phyloP scores from a whole-genome alignment of 2,329 filamentous ascomycete genomes.

The Lachnellula cervina region DNA sequence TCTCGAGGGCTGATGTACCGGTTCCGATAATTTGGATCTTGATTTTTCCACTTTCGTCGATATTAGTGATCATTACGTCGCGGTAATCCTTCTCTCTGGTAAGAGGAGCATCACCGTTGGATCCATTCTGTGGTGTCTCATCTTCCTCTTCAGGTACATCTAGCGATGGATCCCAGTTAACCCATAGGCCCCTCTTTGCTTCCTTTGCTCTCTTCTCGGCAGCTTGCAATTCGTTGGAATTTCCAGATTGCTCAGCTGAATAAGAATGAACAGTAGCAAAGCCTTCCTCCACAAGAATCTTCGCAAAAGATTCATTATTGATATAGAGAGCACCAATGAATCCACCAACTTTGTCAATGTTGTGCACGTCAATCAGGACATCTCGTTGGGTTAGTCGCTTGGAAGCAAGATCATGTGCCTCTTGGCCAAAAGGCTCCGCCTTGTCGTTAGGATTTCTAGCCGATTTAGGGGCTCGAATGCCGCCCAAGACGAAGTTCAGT shows the following conservation, averaged over 20 bases:
- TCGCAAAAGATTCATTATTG: conserved; percentile 93
- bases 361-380: conserved; percentile 91
- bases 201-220: conserved; percentile 90
- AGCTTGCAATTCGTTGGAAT: conserved; percentile 78
- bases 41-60: conserved; percentile 74
- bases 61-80: conserved; percentile 86
- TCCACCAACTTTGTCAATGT: conserved; percentile 92
- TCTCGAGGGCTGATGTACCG: conserved; percentile 78
- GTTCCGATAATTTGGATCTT: conserved; percentile 90
- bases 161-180: conserved; percentile 87
- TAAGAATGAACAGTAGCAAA: conserved; percentile 89
- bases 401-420: conserved; percentile 88
- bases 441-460: conserved; percentile 72
- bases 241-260: conserved; percentile 92
- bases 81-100: conserved; percentile 81
- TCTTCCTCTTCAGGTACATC: conserved; percentile 61
- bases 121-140: conserved; percentile 42
- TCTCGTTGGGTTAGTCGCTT: conserved; percentile 88
- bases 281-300: conserved; percentile 88
- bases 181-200: conserved; percentile 81
- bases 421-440: conserved; percentile 90
- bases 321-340: conserved; percentile 95
- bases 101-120: conserved; percentile 49
- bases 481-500: conserved; percentile 88
- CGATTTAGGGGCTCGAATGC: conserved; percentile 84